phyloP scores from a whole-genome alignment of 2,329 filamentous ascomycete genomes.

The Sclerotinia borealis region DNA sequence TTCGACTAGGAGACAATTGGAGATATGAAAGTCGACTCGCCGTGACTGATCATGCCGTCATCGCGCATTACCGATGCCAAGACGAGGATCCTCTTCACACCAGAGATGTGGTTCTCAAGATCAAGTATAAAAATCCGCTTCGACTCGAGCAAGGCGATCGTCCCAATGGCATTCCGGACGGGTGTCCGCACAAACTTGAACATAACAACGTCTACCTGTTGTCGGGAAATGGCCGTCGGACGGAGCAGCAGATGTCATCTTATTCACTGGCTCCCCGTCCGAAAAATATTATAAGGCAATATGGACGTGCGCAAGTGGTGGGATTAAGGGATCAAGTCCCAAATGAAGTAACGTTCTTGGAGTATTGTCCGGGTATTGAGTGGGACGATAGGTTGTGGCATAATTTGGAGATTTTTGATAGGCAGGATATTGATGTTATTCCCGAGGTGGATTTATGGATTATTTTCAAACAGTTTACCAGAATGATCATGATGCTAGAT shows the following conservation, averaged over 20 bases:
- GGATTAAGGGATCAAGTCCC: too few species aligned
- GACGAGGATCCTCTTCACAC: background rate
- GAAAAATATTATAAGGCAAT: background rate
- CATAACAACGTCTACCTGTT: too few species aligned
- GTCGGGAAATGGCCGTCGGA: too few species aligned
- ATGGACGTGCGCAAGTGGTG: background rate
- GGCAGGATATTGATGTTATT: fast-evolving
- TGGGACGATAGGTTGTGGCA: background rate
- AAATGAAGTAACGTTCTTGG: background rate
- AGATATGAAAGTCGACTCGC: background rate
- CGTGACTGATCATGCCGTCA: background rate
- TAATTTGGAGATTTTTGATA: background rate
- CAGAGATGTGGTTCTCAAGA: background rate
- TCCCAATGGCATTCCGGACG: background rate
- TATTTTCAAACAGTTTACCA: background rate
- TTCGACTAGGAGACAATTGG: background rate
- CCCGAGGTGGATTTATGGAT: background rate
- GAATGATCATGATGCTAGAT: slow-evolving; percentile 2
- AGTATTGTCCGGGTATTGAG: background rate
- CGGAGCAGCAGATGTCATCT: too few species aligned
- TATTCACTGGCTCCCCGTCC: background rate
- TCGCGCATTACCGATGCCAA: background rate
- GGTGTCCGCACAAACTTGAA: background rate
- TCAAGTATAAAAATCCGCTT: background rate
- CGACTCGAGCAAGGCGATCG: too few species aligned